Evolutionary conservation across 2,329 filamentous ascomycete species (phyloP).

Genomic region (Ophiostoma triangulosporum): DNA sequence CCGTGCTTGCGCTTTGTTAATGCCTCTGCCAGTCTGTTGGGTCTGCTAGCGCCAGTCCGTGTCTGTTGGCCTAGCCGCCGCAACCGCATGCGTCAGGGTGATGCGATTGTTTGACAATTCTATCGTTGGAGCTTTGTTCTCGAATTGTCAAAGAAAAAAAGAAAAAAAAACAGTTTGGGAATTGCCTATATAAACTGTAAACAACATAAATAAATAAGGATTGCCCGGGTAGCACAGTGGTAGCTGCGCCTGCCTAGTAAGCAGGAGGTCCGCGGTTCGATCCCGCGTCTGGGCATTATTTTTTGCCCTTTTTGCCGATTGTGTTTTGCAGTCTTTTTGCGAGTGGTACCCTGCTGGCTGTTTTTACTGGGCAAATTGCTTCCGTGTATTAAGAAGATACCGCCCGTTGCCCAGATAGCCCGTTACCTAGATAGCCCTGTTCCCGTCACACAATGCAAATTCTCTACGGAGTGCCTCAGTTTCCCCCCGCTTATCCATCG

Average conservation of each 20-base stretch:
- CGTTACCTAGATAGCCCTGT: too few species aligned
- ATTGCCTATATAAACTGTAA: neutral
- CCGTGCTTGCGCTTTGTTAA: too few species aligned
- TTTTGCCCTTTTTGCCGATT: neutral
- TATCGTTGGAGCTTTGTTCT: neutral
- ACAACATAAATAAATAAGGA: neutral
- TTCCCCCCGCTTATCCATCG: too few species aligned
- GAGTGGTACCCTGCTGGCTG: too few species aligned
- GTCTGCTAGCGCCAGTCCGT: neutral
- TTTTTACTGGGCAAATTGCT: neutral
- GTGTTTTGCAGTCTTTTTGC: neutral
- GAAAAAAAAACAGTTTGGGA: too few species aligned
- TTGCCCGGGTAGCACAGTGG: conserved; percentile 13
- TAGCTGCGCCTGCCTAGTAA: conserved; percentile 14
- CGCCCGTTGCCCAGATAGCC: too few species aligned
- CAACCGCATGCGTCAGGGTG: neutral
- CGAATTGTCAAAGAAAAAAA: too few species aligned
- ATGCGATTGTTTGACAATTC: neutral
- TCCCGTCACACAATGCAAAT: too few species aligned
- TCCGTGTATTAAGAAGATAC: too few species aligned
- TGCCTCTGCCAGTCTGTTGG: neutral
- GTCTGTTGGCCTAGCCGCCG: neutral
- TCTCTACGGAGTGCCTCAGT: too few species aligned
- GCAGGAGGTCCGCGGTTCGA: conserved; percentile 14
- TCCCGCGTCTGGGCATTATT: conserved; percentile 12